Evolutionary conservation across 768 basidiomycete genomes (phyloP), one percentile per base, ranked within the genome.

Genomic region (Glaciozyma antarctica): DNA sequence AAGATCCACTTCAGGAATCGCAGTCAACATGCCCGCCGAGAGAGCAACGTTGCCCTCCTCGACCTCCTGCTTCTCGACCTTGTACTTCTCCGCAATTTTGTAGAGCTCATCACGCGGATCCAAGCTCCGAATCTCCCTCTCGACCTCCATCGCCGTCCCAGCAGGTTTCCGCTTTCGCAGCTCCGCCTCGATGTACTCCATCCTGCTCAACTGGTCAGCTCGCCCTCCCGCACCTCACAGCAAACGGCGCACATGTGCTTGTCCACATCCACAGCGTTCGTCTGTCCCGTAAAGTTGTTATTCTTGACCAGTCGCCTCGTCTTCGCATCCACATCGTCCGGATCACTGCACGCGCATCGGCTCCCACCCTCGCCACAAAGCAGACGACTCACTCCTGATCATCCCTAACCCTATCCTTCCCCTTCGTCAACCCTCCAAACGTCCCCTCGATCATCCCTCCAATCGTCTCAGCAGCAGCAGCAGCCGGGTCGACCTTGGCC

Each of bases 221-320:
- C 19, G 48, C 0, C 19, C 38, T 45, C 17, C 19, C n/a, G 21
- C 24, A 64, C 26, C 30, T 16, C 57, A n/a, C 41, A 54, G 24
- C 30, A n/a, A 43, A 45, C 49, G 47, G 58, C 88, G 58, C 63
- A 92, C 94, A 98, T 98, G 74, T 98, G 95, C 75, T 97, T 98
- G 79, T 99, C 94, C 30, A 95, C 92, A 75, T 97, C 94, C 26
- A 97, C 81, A 1, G 85, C 84, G 75, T 95, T 94, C 6, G 94
- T 99, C 78, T 97, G 94, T 68, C 93, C 90, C 0, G 95, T 99
- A 75, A 99, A 98, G 78, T 95, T 95, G 77, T 89, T 94, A 13
- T 66, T 65, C 60, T 73, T 72, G 59, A 73, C 69, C 32, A 74
- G 66, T 58, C 72, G 72, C 64, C 88, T 81, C 15, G 88, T 85